Evolutionary conservation across 768 basidiomycete species (phyloP).

Genomic region (Leccinum arenicola): DNA sequence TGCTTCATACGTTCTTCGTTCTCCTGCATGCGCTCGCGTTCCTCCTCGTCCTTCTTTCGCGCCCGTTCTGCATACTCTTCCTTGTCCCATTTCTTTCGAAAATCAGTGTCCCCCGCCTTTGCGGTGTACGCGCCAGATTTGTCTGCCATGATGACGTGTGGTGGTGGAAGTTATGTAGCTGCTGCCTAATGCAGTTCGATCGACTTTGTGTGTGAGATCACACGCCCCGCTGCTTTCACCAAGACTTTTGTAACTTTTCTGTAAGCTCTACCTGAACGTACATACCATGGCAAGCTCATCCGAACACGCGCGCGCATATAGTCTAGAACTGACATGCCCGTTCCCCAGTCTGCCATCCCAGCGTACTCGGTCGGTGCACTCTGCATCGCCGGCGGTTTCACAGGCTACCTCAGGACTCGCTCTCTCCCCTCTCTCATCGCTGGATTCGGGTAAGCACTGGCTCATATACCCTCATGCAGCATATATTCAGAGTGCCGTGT

Average conservation of each 20-base stretch:
- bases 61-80: constrained; percentile 86
- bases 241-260: neutral
- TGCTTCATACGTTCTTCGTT: constrained; percentile 83
- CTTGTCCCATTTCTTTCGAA: constrained; percentile 93
- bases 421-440: constrained; percentile 83
- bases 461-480: neutral
- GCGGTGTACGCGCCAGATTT: constrained; percentile 36
- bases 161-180: neutral
- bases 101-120: constrained; percentile 61
- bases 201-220: neutral
- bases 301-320: neutral
- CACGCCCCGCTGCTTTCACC: constrained; percentile 11
- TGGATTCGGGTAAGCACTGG: constrained; percentile 62
- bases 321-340: constrained; percentile 23
- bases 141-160: constrained; percentile 24
- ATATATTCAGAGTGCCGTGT: constrained; percentile 1
- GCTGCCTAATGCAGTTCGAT: neutral
- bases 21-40: constrained; percentile 79
- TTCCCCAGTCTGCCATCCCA: constrained; percentile 71
- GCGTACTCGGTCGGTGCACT: constrained; percentile 74
- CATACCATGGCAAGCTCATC: constrained; percentile 29
- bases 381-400: constrained; percentile 74
- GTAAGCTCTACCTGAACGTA: constrained; percentile 18
- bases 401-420: constrained; percentile 67
- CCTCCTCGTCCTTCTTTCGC: constrained; percentile 75